These are phyloP conservation scores for Sclerotinia minor DNA, from an alignment of 2,329 filamentous ascomycete genomes.

Conservation along the genomic window DNA sequence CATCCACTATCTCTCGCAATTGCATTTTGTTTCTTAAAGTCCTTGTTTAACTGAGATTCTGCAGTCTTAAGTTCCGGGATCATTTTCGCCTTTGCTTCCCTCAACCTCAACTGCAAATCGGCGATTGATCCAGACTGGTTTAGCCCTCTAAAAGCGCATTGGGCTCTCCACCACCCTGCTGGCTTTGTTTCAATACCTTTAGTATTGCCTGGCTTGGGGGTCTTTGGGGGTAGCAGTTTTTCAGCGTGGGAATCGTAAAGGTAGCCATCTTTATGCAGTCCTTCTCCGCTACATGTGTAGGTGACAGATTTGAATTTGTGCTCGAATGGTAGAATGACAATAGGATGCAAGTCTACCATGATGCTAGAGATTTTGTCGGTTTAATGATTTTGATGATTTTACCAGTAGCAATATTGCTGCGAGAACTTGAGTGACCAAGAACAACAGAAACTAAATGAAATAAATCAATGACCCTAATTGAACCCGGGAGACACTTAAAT, in stretches of 20 bases:
- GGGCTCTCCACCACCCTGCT: conserved; percentile 31
- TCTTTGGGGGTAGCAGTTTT: conserved; percentile 29
- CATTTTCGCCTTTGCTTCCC: conserved; percentile 31
- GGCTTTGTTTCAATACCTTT: conserved; percentile 29
- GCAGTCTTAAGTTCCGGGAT: conserved; percentile 26
- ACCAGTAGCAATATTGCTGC: not conserved
- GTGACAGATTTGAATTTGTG: conserved; percentile 29
- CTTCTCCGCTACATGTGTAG: conserved; percentile 31
- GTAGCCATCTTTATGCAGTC: conserved; percentile 29
- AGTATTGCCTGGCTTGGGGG: conserved; percentile 22
- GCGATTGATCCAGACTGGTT: conserved; percentile 28
- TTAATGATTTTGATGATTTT: not conserved
- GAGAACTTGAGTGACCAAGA: not conserved
- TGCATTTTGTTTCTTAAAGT: conserved; percentile 28
- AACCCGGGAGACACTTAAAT: not conserved
- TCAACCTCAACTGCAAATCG: conserved; percentile 29
- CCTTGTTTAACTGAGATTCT: conserved; percentile 29
- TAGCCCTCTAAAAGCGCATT: conserved; percentile 31
- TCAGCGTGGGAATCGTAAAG: conserved; percentile 29
- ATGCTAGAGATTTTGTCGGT: not conserved
- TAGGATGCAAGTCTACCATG: conserved; percentile 30
- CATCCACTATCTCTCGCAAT: conserved; percentile 23
- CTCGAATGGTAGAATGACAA: conserved; percentile 27
- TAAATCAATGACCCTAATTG: not conserved
- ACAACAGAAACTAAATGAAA: not conserved